A percentile compares a stretch with the other conserved stretches of the same genome.
These are phyloP conservation scores for Gleditsia sinensis DNA, from an alignment of 306 rosid genomes.

Conservation along the genomic window DNA sequence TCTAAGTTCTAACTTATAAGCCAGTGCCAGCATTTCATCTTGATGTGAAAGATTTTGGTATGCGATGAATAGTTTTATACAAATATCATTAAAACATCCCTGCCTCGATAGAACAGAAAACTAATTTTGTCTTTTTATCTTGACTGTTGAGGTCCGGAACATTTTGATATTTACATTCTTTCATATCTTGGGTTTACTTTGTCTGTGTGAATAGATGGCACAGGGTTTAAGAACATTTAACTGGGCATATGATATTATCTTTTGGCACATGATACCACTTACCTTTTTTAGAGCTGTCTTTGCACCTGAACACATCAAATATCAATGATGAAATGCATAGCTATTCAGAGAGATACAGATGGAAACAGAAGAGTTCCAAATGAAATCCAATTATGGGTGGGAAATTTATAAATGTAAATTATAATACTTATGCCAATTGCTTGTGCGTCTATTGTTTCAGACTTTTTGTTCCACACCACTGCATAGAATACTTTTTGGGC, in stretches of 20 bases:
- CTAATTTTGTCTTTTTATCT: background rate
- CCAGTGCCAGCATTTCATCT: background rate
- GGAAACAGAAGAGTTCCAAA: background rate
- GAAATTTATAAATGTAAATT: background rate
- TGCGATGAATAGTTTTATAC: background rate
- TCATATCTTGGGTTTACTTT: background rate
- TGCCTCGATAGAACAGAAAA: background rate
- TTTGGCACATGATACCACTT: background rate
- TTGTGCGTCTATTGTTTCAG: background rate
- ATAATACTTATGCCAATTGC: background rate
- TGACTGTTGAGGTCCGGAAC: background rate
- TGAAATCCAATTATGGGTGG: background rate
- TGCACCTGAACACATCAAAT: background rate
- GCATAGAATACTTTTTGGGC: background rate
- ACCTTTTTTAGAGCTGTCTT: background rate
- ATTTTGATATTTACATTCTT: background rate
- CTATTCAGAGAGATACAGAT: background rate
- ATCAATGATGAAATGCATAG: background rate
- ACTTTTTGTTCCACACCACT: background rate
- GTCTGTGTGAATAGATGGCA: background rate
- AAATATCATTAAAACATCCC: background rate
- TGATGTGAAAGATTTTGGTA: slow-evolving; percentile 4
- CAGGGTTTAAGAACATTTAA: background rate
- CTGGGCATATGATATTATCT: background rate
- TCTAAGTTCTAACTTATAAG: background rate